phyloP scores from a whole-genome alignment of 116 monocot genomes.

The Cymodocea nodosa region DNA sequence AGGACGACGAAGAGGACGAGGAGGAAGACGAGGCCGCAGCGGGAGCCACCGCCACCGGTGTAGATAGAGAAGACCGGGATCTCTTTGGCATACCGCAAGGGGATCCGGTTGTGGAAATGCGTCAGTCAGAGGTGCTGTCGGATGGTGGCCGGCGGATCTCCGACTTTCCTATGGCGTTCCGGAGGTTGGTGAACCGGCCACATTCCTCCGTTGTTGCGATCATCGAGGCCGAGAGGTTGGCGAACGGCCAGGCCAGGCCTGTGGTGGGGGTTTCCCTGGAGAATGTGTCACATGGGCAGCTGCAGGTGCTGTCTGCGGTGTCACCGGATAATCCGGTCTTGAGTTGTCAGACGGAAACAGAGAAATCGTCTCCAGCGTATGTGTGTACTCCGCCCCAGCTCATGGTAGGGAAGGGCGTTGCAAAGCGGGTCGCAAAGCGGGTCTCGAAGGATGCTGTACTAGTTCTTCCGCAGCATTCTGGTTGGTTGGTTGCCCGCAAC shows the following conservation, averaged over 20 bases:
- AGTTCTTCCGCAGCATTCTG: slow-evolving; percentile 68
- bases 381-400: slow-evolving; percentile 78
- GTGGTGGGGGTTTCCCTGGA: slow-evolving; percentile 23
- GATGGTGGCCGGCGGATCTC: slow-evolving; percentile 47
- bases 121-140: slow-evolving; percentile 41
- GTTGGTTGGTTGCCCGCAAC: slow-evolving; percentile 18
- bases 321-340: slow-evolving; percentile 53
- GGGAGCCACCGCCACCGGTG: slow-evolving; percentile 6
- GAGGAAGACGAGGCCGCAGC: slow-evolving; percentile 37
- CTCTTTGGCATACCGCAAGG: slow-evolving; percentile 1
- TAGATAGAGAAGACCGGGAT: slow-evolving; percentile 19
- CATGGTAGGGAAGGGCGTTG: slow-evolving; percentile 66
- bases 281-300: slow-evolving; percentile 92
- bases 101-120: slow-evolving; percentile 36
- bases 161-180: slow-evolving; percentile 56
- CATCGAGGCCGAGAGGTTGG: slow-evolving; percentile 40
- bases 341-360: slow-evolving; percentile 19
- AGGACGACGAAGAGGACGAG: slow-evolving; percentile 4
- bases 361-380: slow-evolving; percentile 36
- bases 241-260: neutral
- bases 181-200: slow-evolving; percentile 41
- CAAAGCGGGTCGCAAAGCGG: too few relatives aligned
- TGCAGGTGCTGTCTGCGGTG: slow-evolving; percentile 65
- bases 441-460: slow-evolving; percentile 24
- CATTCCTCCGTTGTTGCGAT: slow-evolving; percentile 66